A percentile compares a stretch with the other conserved stretches of the same genome.
Conservation (phyloP, 2,329 filamentous ascomycete genomes). For the Curvularia sp. region DNA sequence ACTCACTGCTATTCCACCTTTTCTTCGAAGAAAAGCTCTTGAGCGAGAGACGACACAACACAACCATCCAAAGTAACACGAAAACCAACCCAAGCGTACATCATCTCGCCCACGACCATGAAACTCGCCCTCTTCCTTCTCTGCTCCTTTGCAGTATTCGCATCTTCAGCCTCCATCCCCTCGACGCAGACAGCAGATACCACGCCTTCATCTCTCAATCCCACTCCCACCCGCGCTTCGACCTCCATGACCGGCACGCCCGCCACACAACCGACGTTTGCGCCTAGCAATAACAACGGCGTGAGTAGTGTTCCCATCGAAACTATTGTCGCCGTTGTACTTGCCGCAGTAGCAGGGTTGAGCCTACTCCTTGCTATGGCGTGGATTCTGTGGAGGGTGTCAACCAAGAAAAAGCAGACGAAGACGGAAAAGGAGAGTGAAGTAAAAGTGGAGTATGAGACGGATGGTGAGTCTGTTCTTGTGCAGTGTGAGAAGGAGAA, state of each 20-base stretch:
- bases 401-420: slow-evolving; percentile 4
- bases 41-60: too few species aligned
- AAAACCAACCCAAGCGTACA: neutral
- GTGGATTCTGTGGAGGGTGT: slow-evolving; percentile 19
- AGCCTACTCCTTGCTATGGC: slow-evolving; percentile 18
- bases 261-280: neutral
- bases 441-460: neutral
- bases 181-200: too few species aligned
- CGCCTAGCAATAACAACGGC: neutral
- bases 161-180: too few species aligned
- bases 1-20: neutral
- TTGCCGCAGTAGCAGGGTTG: slow-evolving; percentile 23
- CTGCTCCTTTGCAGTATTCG: too few species aligned
- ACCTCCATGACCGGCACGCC: neutral
- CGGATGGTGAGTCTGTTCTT: neutral
- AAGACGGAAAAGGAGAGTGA: neutral
- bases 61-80: too few species aligned
- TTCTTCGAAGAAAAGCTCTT: too few species aligned
- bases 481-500: neutral
- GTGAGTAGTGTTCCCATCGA: neutral
- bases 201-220: too few species aligned
- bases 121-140: neutral
- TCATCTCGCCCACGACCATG: neutral
- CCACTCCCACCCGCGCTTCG: neutral
- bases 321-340: slow-evolving; percentile 21